phyloP scores from a whole-genome alignment of 2,329 filamentous ascomycete species.

The Penicillium sp. region DNA sequence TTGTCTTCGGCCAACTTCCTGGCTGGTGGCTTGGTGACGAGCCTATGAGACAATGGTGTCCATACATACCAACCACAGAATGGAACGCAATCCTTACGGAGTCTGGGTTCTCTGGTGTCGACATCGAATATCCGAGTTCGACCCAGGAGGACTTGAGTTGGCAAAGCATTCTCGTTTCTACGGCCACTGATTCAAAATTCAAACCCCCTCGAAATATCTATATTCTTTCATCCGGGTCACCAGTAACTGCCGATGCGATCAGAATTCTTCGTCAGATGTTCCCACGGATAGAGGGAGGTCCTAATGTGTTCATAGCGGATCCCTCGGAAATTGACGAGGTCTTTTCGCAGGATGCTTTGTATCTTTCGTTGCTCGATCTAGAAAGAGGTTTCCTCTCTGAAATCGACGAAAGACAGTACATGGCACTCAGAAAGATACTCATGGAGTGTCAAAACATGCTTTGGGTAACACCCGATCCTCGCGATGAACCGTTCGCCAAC shows the following conservation, averaged over 20 bases:
- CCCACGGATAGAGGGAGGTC: neutral
- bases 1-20: slow-evolving; percentile 20
- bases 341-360: slow-evolving; percentile 1
- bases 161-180: slow-evolving; percentile 22
- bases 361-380: slow-evolving; percentile 16
- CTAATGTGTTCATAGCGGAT: neutral
- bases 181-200: slow-evolving; percentile 3
- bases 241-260: neutral
- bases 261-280: neutral
- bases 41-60: slow-evolving; percentile 17
- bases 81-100: slow-evolving; percentile 15
- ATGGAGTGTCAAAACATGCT: slow-evolving; percentile 9
- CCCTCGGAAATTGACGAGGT: neutral
- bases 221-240: slow-evolving; percentile 6
- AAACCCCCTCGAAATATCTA: neutral
- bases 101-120: slow-evolving; percentile 19
- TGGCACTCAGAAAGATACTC: slow-evolving; percentile 5
- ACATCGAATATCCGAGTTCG: slow-evolving; percentile 20
- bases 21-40: slow-evolving; percentile 24
- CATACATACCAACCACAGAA: slow-evolving; percentile 16
- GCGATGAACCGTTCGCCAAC: slow-evolving; percentile 3
- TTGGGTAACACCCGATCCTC: slow-evolving; percentile 12
- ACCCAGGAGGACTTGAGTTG: slow-evolving; percentile 14
- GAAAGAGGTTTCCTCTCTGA: slow-evolving; percentile 4
- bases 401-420: slow-evolving; percentile 3